Base-by-base conservation (phyloP, 2,329 filamentous ascomycete genomes). In the Aschersonia sp. region DNA sequence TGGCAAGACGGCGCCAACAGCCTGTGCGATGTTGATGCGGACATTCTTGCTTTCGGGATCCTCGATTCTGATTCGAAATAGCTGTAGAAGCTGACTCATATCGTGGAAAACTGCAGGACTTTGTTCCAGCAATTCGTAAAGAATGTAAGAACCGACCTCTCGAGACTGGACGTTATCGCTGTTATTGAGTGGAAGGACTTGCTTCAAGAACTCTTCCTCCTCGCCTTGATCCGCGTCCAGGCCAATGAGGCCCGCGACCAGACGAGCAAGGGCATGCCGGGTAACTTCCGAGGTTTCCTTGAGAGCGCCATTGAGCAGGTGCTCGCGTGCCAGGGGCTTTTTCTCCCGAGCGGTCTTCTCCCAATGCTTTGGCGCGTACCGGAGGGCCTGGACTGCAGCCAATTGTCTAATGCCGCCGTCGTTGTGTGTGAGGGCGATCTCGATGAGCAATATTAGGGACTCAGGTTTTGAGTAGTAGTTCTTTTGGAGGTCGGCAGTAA, bases 21-120 rank as follows among this genome's bases (percentile, higher is more conserved):
- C 88, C 59, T 94, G 79, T 67, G 95, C 82, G 32, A 92, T 94
- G 73, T 95, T 97, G 69, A 95, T 81, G 58, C 89, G 83, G 49
- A 98, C 92, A 63, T 95, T 87, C 52, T 84, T 78, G 64, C 88
- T 95, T 66, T 94, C 82, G 1, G 86, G 81, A 60, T 97, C 92
- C 58, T 84, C 81, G 59, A 98, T 92, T 44, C 89, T 94, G 64
- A 82, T 83, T 65, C 74, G 73, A 69, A 97, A 95, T 30, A 97
- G 74, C 58, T 77, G 74, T 59, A 97, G 87, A 50, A 97, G 78
- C 60, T 86, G 81, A 50, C 74, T 67, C 57, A 87, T 79, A 66
- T 89, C 84, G 57, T 80, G 79, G 66, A 95, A 94, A 55, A 82
- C 77, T 55, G 88, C 82, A 22, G 87, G 87, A 55, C 94, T 83